A percentile compares a stretch with the other conserved stretches of the same genome.
phyloP scores from a whole-genome alignment of 495 filamentous ascomycete species.

The Penicillium canariense region DNA sequence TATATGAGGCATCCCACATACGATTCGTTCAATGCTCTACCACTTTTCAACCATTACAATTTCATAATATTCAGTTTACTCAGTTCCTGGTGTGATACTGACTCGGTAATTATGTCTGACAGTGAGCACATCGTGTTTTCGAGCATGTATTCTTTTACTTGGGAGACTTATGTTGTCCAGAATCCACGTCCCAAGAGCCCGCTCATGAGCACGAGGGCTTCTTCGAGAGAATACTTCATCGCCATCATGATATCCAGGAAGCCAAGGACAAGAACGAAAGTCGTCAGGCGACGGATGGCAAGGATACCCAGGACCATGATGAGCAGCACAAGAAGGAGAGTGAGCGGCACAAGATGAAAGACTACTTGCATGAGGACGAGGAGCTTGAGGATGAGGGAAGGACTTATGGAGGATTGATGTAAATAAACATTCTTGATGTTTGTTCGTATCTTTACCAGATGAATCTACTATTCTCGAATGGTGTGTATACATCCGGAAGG shows the following conservation, averaged over 20 bases:
- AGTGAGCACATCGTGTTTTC: conserved; percentile 1
- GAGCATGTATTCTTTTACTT: not conserved
- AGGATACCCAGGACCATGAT: conserved; percentile 1
- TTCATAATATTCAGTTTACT: not conserved
- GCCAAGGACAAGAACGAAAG: not conserved
- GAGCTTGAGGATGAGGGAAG: conserved; percentile 11
- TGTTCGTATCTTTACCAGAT: not conserved
- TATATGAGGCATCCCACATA: not conserved
- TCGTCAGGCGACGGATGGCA: not conserved
- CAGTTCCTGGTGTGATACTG: not conserved
- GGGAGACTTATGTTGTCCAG: not conserved
- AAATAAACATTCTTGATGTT: not conserved
- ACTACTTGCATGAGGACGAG: conserved; percentile 10
- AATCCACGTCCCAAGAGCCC: conserved; percentile 2
- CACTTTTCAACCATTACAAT: not conserved
- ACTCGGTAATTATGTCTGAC: conserved; percentile 4
- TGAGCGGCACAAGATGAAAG: conserved; percentile 16
- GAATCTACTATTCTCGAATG: not conserved
- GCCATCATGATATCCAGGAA: conserved; percentile 7
- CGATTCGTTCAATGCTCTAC: not conserved
- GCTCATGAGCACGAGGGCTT: conserved; percentile 14
- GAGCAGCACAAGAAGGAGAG: not conserved
- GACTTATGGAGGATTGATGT: conserved; percentile 12
- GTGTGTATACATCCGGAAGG: no score
- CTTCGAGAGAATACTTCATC: conserved; percentile 16